Conservation (phyloP, 2,329 filamentous ascomycete genomes). For the Pseudogymnoascus sp. region DNA sequence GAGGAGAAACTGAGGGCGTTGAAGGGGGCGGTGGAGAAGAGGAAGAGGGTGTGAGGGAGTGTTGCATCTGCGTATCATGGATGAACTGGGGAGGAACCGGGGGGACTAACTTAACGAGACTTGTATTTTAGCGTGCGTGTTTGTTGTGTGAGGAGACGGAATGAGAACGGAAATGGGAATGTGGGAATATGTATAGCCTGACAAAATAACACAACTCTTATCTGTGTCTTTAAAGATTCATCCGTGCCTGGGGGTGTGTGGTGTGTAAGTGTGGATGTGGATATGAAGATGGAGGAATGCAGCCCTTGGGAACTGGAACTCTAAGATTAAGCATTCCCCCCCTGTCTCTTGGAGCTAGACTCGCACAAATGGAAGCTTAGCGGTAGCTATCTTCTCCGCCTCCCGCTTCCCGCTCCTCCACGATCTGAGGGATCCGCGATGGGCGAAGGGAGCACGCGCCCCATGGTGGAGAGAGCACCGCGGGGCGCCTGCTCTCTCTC, state of each 20-base stretch:
- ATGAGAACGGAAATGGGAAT: background rate
- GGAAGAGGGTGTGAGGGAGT: constrained; percentile 6
- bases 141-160: background rate
- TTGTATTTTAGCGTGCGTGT: constrained; percentile 4
- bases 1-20: constrained; percentile 75
- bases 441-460: constrained; percentile 28
- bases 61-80: no score
- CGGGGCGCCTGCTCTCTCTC: constrained; percentile 15
- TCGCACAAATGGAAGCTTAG: constrained; percentile 21
- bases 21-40: constrained; percentile 61
- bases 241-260: background rate
- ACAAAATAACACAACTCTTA: background rate
- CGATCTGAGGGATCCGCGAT: constrained; percentile 26
- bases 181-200: background rate
- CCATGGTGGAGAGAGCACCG: constrained; percentile 17
- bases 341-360: background rate
- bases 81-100: no score
- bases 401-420: constrained; percentile 26
- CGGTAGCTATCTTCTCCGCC: constrained; percentile 27
- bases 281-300: background rate
- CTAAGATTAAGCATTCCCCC: no score
- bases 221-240: background rate
- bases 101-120: constrained; percentile 2
- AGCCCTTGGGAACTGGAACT: no score
- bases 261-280: no score